Evolutionary conservation across 805 yeast genomes (phyloP).

Genomic region (Ogataea salicorniae): DNA sequence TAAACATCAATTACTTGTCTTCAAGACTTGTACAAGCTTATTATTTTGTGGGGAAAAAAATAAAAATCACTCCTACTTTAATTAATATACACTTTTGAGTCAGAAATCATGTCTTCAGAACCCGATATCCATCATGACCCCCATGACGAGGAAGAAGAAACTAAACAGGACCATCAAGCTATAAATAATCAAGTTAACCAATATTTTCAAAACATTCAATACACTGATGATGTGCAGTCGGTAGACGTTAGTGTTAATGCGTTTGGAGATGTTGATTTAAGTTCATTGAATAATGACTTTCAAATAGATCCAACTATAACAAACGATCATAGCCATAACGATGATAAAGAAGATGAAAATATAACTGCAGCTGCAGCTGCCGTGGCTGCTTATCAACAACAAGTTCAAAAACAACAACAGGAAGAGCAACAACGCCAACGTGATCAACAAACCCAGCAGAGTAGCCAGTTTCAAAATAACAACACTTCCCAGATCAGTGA

Average conservation of each 20-base stretch:
- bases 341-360: slow-evolving; percentile 12
- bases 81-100: background rate
- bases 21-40: background rate
- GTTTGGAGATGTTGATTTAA: slow-evolving; percentile 21
- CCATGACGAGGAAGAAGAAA: slow-evolving; percentile 4
- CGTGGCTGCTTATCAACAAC: slow-evolving; percentile 19
- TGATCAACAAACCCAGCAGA: background rate
- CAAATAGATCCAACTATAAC: slow-evolving; percentile 24
- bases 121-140: background rate
- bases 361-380: slow-evolving; percentile 21
- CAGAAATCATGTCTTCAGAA: background rate
- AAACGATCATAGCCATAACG: slow-evolving; percentile 5
- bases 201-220: slow-evolving; percentile 24
- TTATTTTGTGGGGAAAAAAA: background rate
- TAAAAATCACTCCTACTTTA: background rate
- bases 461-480: too few species aligned
- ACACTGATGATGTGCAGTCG: slow-evolving; percentile 17
- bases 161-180: slow-evolving; percentile 23
- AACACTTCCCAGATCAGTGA: background rate
- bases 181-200: slow-evolving; percentile 26
- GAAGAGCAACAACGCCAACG: background rate
- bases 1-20: slow-evolving; percentile 1
- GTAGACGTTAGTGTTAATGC: slow-evolving; percentile 15
- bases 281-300: slow-evolving; percentile 20
- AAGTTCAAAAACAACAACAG: slow-evolving; percentile 5